A percentile compares a stretch with the other conserved stretches of the same genome.
Evolutionary conservation across 2,329 filamentous ascomycete species (phyloP).

Genomic region (Beauveria caledonica): DNA sequence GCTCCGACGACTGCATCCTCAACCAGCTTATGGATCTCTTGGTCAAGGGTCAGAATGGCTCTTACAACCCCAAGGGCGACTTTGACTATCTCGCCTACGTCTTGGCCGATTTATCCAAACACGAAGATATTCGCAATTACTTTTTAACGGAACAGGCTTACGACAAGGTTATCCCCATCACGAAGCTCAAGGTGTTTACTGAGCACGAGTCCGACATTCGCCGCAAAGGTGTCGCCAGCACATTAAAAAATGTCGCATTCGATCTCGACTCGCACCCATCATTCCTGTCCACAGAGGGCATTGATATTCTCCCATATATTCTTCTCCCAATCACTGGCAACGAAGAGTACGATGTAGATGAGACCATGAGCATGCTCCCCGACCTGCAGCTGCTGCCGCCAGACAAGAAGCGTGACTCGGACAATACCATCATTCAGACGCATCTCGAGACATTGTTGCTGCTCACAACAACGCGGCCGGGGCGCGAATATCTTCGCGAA

Average conservation of each 20-base stretch:
- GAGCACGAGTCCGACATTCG: conserved; percentile 78
- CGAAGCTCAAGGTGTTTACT: conserved; percentile 90
- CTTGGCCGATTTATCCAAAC: conserved; percentile 86
- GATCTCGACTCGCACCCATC: conserved; percentile 63
- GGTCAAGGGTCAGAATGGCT: conserved; percentile 77
- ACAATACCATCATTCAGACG: conserved; percentile 68
- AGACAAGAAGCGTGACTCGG: conserved; percentile 78
- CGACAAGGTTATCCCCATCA: conserved; percentile 77
- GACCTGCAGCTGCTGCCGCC: conserved; percentile 84
- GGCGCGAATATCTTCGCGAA: conserved; percentile 63
- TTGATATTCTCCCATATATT: conserved; percentile 81
- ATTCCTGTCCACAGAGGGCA: conserved; percentile 62
- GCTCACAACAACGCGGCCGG: conserved; percentile 68
- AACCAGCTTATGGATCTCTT: conserved; percentile 95
- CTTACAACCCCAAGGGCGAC: conserved; percentile 76
- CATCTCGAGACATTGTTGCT: conserved; percentile 85
- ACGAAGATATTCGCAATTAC: conserved; percentile 65
- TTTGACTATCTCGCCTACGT: conserved; percentile 93
- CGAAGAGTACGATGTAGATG: conserved; percentile 83
- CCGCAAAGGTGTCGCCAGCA: conserved; percentile 87
- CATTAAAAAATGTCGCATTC: conserved; percentile 91
- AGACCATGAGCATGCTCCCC: conserved; percentile 76
- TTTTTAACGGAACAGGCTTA: conserved; percentile 67
- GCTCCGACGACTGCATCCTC: conserved; percentile 64
- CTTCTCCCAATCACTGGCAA: conserved; percentile 79